These are phyloP conservation scores for Yarrowia sp. DNA, from an alignment of 805 yeast species.

Conservation along the genomic window DNA sequence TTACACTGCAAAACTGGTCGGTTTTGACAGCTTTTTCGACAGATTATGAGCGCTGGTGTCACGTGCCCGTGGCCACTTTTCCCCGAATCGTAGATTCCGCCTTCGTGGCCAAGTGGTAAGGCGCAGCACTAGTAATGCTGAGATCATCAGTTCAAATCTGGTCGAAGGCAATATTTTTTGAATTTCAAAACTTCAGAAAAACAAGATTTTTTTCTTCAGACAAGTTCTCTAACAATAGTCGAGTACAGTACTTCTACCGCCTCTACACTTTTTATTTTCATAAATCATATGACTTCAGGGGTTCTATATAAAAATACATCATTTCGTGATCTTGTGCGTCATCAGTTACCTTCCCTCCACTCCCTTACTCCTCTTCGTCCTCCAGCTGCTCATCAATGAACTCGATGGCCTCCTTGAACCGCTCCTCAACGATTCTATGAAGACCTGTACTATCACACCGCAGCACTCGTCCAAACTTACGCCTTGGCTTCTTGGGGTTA, in stretches of 20 bases:
- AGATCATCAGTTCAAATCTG: slow-evolving; percentile 32
- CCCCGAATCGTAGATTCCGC: neutral
- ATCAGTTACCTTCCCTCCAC: neutral
- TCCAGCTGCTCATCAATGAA: slow-evolving; percentile 57
- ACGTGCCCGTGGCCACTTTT: slow-evolving; percentile 8
- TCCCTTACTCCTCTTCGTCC: slow-evolving; percentile 40
- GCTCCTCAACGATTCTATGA: slow-evolving; percentile 76
- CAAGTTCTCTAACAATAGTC: neutral
- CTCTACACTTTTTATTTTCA: neutral
- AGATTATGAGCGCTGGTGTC: slow-evolving; percentile 6
- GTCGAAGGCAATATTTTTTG: slow-evolving; percentile 16
- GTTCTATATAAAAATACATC: slow-evolving; percentile 39
- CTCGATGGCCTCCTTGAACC: slow-evolving; percentile 85
- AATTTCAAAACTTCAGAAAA: neutral
- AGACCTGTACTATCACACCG: slow-evolving; percentile 75
- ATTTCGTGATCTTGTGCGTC: neutral
- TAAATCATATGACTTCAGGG: slow-evolving; percentile 27
- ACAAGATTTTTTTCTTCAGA: neutral
- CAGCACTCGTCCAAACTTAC: slow-evolving; percentile 88
- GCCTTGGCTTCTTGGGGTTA: slow-evolving; percentile 73
- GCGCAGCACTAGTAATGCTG: slow-evolving; percentile 28
- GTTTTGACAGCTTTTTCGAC: neutral
- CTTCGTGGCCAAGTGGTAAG: slow-evolving; percentile 33
- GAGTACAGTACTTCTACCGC: neutral
- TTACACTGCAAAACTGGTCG: too few species aligned